These are phyloP conservation scores for Closterium sp. DNA, from an alignment of 139 green algal species.

Conservation along the genomic window DNA sequence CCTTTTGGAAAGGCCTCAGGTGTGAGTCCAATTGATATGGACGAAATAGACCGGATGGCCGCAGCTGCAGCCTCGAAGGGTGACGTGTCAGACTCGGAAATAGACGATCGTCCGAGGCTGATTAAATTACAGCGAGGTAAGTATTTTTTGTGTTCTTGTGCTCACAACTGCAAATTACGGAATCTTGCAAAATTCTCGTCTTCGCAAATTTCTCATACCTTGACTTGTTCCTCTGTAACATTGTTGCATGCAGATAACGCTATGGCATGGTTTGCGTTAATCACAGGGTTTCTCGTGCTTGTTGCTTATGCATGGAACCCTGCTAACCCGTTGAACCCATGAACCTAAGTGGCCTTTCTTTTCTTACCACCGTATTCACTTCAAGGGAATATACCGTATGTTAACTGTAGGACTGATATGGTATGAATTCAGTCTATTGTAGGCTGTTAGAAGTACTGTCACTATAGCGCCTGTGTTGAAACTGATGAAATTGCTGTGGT, in stretches of 20 bases:
- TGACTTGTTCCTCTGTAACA: background rate
- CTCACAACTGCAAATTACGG: no score
- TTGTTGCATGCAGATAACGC: background rate
- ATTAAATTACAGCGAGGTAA: background rate
- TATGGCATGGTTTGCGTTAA: background rate
- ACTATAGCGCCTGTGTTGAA: no score
- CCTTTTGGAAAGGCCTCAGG: background rate
- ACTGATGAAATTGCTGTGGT: no score
- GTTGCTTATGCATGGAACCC: background rate
- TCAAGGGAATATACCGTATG: no score
- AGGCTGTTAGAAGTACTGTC: no score
- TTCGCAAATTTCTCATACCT: background rate
- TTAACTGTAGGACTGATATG: no score
- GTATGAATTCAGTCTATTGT: no score
- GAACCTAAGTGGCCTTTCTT: background rate
- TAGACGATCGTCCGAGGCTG: background rate
- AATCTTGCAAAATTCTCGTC: no score
- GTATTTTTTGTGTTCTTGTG: background rate
- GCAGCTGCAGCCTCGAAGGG: background rate
- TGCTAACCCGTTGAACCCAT: background rate
- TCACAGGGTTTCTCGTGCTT: background rate
- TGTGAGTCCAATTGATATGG: background rate
- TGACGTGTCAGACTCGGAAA: background rate
- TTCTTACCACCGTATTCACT: no score
- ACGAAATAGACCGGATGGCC: background rate